Evolutionary conservation across 306 rosid genomes (phyloP), one percentile per base, ranked within the genome.

Genomic region (Begonia fuchsioides): DNA sequence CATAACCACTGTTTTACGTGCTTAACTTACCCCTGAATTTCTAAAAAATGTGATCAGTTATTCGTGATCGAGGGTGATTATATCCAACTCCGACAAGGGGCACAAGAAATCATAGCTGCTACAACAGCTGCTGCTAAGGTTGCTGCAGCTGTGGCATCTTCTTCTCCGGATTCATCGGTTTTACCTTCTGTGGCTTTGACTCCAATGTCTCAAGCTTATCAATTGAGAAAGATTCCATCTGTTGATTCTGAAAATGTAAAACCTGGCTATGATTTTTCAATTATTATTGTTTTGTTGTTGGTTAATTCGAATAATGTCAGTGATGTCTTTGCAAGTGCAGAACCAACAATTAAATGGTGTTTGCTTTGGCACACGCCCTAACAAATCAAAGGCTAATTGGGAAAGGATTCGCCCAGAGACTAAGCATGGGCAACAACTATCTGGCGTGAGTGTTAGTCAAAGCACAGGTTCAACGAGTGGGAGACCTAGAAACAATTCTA

Each of bases 61-160:
- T 92, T 92, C 62, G 68, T 69, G 65, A 82, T 92, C 45, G 96
- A 85, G 72, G 98, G 73, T 11, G 94, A 92, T 68, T 80, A 62
- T 47, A 86, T 92, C 70, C 98, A 82, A 47, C 93, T 92, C 54
- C 79, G 83, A 0, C 86, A 82, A 49, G 98, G 98, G 60, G 98
- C 98, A 15, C 96, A 92, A 17, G 83, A 82, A 61, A 82, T 76
- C 76, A 79, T 92, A 45, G 94, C 94, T 45, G 96, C 98, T 38
- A 80, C 68, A 32, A 93, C 96, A 15, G 98, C 98, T 14, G 74
- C 60, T 63, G 98, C 96, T 13, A 92, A 86, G 73, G 93, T 92
- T 65, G 98, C 98, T 18, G 98, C 96, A 3, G 95, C 95, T 2
- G 96, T 93, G 9, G 93, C 93, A 7, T 87, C 93, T 50, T 61